Conservation (phyloP, 495 filamentous ascomycete genomes). For the Evansstolkia leycettana region DNA sequence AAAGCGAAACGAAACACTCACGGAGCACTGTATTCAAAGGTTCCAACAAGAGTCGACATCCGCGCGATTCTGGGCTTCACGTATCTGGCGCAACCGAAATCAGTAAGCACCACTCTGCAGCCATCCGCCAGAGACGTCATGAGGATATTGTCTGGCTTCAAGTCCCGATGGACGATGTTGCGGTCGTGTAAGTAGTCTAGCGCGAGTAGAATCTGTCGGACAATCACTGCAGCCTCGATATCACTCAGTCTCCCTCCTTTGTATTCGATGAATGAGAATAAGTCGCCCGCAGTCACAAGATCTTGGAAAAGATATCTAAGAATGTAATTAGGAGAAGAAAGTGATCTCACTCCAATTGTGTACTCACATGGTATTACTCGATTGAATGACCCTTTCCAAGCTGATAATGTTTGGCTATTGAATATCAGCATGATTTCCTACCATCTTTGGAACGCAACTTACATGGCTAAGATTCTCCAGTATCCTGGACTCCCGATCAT, state of each 20-base stretch:
- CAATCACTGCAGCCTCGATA: slow-evolving; percentile 40
- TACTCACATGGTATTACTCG: slow-evolving; percentile 38
- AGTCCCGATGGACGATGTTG: slow-evolving; percentile 49
- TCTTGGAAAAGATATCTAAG: slow-evolving; percentile 55
- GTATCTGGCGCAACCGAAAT: slow-evolving; percentile 55
- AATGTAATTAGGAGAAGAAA: not conserved
- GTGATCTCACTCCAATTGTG: no score
- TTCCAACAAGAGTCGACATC: slow-evolving; percentile 54
- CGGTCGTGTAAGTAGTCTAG: slow-evolving; percentile 46
- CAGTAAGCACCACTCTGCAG: slow-evolving; percentile 53
- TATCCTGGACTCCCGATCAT: slow-evolving; percentile 40
- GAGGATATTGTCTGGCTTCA: slow-evolving; percentile 63
- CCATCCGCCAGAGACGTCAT: slow-evolving; percentile 37
- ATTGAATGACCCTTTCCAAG: slow-evolving; percentile 40
- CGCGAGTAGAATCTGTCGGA: slow-evolving; percentile 47
- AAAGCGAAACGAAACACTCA: slow-evolving; percentile 35
- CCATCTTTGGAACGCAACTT: slow-evolving; percentile 8
- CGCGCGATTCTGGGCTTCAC: slow-evolving; percentile 24
- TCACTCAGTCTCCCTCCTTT: slow-evolving; percentile 34
- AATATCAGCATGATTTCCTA: not conserved
- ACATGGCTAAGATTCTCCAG: slow-evolving; percentile 49
- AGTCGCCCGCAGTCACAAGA: slow-evolving; percentile 51
- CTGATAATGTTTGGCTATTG: slow-evolving; percentile 49
- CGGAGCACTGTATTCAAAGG: slow-evolving; percentile 57
- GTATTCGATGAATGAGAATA: slow-evolving; percentile 46